Evolutionary conservation across 2,329 filamentous ascomycete species (phyloP).

Genomic region (Talaromyces amestolkiae): DNA sequence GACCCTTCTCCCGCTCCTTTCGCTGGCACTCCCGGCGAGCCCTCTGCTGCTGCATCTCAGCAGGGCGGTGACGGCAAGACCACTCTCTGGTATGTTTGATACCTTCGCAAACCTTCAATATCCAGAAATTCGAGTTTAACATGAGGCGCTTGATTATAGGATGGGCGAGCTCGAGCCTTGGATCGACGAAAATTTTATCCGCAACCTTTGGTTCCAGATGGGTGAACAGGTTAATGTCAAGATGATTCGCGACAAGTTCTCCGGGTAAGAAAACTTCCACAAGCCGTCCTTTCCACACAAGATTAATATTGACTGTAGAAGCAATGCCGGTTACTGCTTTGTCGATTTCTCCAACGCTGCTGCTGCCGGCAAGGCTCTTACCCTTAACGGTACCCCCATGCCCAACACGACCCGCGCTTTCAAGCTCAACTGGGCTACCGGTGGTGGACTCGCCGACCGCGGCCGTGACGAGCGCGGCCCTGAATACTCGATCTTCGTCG

Average conservation of each 20-base stretch:
- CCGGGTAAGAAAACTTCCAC: slow-evolving; percentile 65
- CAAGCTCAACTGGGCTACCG: slow-evolving; percentile 99
- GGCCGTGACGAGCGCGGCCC: slow-evolving; percentile 89
- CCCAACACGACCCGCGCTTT: slow-evolving; percentile 93
- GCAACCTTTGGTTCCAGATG: slow-evolving; percentile 89
- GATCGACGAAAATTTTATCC: slow-evolving; percentile 99
- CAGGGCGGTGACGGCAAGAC: slow-evolving; percentile 55
- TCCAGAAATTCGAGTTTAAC: slow-evolving; percentile 25
- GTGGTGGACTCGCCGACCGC: slow-evolving; percentile 90
- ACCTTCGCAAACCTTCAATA: not conserved
- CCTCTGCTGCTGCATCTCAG: slow-evolving; percentile 45
- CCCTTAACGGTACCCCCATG: slow-evolving; percentile 81
- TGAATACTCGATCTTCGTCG: slow-evolving; percentile 96
- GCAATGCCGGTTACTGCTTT: slow-evolving; percentile 98
- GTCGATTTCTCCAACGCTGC: slow-evolving; percentile 84
- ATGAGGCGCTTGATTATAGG: slow-evolving; percentile 54
- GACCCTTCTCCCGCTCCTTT: slow-evolving; percentile 54
- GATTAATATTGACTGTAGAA: slow-evolving; percentile 53
- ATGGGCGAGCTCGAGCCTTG: slow-evolving; percentile 99
- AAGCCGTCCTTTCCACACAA: slow-evolving; percentile 22
- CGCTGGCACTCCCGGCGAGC: slow-evolving; percentile 47
- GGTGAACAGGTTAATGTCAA: slow-evolving; percentile 96
- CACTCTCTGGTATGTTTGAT: slow-evolving; percentile 52
- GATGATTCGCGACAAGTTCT: slow-evolving; percentile 99
- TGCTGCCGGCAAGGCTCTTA: slow-evolving; percentile 86